These are phyloP conservation scores for Coemansia sp. DNA, from an alignment of 192 early-diverging fungal genomes.

Conservation along the genomic window DNA sequence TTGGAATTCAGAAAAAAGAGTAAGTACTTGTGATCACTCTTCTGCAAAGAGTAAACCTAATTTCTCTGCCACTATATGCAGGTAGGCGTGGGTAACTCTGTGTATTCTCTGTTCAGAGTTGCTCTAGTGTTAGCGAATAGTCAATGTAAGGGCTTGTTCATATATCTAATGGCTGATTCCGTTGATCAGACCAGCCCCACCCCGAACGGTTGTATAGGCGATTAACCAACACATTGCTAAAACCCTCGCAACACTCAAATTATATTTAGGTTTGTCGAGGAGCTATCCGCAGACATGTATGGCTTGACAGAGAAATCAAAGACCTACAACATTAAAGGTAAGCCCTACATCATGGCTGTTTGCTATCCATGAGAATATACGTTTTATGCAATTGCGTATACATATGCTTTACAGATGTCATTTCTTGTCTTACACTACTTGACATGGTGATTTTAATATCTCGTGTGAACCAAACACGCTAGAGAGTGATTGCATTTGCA, in stretches of 20 bases:
- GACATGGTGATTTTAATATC: too few species aligned
- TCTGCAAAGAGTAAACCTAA: background rate
- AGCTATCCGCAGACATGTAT: constrained; percentile 66
- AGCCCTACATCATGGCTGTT: background rate
- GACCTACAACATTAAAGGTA: constrained; percentile 33
- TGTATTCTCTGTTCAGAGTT: too few species aligned
- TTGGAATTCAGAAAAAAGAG: constrained; percentile 61
- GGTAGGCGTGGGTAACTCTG: too few species aligned
- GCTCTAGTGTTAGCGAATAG: too few species aligned
- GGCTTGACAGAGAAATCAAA: constrained; percentile 62
- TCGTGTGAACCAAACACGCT: too few species aligned
- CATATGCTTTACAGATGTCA: too few species aligned
- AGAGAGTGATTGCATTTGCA: background rate
- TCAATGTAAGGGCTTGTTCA: too few species aligned
- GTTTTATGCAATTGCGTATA: background rate
- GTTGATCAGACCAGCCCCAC: too few species aligned
- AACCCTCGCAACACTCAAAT: constrained; percentile 59
- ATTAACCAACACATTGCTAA: constrained; percentile 48
- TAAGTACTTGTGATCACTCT: constrained; percentile 16
- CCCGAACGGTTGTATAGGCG: background rate
- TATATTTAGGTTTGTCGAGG: constrained; percentile 40
- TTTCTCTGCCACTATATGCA: background rate
- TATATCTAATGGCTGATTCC: too few species aligned
- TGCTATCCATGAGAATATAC: background rate
- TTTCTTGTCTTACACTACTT: background rate